Conservation (phyloP, 2,329 filamentous ascomycete species). For the Teratosphaeriaceae sp. region DNA sequence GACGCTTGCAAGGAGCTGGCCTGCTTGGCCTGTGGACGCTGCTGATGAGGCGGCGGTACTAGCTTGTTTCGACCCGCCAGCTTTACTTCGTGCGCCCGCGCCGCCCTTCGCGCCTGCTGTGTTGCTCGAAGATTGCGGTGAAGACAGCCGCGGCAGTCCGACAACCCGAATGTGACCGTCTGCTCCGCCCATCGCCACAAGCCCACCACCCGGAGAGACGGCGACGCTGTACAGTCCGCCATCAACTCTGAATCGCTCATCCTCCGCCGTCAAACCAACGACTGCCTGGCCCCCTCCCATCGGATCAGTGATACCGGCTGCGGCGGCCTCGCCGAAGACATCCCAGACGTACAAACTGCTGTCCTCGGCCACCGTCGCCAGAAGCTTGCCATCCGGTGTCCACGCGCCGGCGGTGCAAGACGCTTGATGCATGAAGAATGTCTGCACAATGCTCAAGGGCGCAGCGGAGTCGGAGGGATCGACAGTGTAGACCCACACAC, state of each 20-base stretch:
- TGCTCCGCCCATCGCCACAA: conserved; percentile 81
- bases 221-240: conserved; percentile 87
- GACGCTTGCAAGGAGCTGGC: conserved; percentile 73
- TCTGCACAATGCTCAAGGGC: conserved; percentile 75
- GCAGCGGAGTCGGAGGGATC: conserved; percentile 55
- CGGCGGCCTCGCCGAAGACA: conserved; percentile 72
- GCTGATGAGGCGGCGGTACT: conserved; percentile 34
- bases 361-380: conserved; percentile 87
- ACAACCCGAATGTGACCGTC: conserved; percentile 81
- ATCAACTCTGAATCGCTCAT: conserved; percentile 87
- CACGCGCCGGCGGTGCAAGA: conserved; percentile 85
- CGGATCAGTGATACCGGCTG: conserved; percentile 49
- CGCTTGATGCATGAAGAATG: conserved; percentile 84
- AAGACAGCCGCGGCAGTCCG: conserved; percentile 62
- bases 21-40: conserved; percentile 48
- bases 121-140: conserved; percentile 22
- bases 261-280: conserved; percentile 68
- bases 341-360: conserved; percentile 88
- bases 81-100: conserved; percentile 43
- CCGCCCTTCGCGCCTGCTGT: conserved; percentile 36
- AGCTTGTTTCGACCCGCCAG: conserved; percentile 39
- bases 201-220: conserved; percentile 69
- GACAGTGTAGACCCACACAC: conserved; percentile 93
- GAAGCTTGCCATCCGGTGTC: conserved; percentile 77
- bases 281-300: conserved; percentile 52